Evolutionary conservation across 306 rosid genomes (phyloP).

Genomic region (Vigna radiata): DNA sequence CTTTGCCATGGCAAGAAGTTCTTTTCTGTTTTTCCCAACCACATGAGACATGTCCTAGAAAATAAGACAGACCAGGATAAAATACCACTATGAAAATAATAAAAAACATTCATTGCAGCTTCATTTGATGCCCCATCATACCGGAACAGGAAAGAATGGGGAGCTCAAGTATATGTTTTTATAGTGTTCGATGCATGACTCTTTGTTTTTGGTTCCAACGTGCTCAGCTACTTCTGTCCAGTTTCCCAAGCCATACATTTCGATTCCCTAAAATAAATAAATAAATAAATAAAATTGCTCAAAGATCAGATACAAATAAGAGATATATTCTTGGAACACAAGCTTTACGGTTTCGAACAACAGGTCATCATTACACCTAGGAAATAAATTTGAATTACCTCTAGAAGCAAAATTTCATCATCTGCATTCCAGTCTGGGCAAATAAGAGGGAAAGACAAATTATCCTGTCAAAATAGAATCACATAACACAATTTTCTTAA

Average conservation of each 20-base stretch:
- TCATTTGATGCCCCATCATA: constrained; percentile 52
- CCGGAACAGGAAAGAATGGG: constrained; percentile 90
- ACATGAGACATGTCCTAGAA: constrained; percentile 96
- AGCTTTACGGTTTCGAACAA: constrained; percentile 23
- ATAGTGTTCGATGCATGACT: constrained; percentile 91
- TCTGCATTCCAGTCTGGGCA: constrained; percentile 99
- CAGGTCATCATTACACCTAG: constrained; percentile 21
- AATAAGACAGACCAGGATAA: constrained; percentile 43
- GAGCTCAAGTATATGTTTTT: constrained; percentile 78
- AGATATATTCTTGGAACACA: constrained; percentile 22
- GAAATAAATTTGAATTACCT: constrained; percentile 61
- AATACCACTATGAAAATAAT: constrained; percentile 33
- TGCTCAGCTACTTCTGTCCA: constrained; percentile 99
- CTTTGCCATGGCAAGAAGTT: constrained; percentile 97
- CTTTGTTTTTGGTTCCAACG: constrained; percentile 96
- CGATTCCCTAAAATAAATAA: constrained; percentile 70
- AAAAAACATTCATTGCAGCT: constrained; percentile 18
- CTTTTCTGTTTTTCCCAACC: constrained; percentile 92
- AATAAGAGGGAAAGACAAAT: constrained; percentile 89
- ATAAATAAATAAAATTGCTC: background rate
- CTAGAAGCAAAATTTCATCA: constrained; percentile 93
- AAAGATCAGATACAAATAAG: constrained; percentile 20
- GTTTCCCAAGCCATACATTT: constrained; percentile 98
- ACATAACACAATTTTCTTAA: constrained; percentile 28
- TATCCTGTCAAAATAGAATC: constrained; percentile 72